Base-by-base conservation (phyloP, 306 rosid species). In the Potentilla sterilis region DNA sequence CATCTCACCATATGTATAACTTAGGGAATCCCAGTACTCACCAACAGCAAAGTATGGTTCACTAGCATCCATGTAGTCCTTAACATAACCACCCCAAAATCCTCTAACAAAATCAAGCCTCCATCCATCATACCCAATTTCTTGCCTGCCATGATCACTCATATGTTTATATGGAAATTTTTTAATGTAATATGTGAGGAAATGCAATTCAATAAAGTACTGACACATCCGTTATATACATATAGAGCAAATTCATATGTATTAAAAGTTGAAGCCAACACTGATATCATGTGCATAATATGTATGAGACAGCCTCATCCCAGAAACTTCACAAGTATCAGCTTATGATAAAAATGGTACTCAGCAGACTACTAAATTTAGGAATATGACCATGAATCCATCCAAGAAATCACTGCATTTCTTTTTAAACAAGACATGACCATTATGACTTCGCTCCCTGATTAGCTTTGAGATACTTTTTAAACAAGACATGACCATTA, bases 61-160 rank as follows among this genome's bases (percentile, higher is more conserved):
- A 64, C 72, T 96, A 75, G 96, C 88, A 43, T 90, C 90, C 49
- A 96, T 24, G 85, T 96, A 96, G 83, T 96, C 97, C 87, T 88
- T 92, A 59, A 96, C 91, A 81, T 96, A 96, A 75, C 99, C 99
- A 75, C 99, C 99, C 99, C 99, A 96, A 86, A 96, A 96, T 69
- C 99, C 99, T 83, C 97, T 86, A 34, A 68, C 97, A 87, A 90
- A 96, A 89, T 96, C 99, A 79, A 96, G 99, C 87, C 99, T 87
- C 99, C 99, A 96, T 67, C 99, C 99, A 73, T 90, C 98, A 72
- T 89, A 96, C 70, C 99, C 99, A 51, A 96, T 89, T 81, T 96
- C 99, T 35, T 92, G 15, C 90, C 99, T 95, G 91, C 73, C 65
- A 68, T 18, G 13, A 49, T 61, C 78, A 83, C 75, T 21, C 41